Evolutionary conservation across 768 basidiomycete genomes (phyloP), one percentile per base, ranked within the genome.

Genomic region (Mycena vitilis): DNA sequence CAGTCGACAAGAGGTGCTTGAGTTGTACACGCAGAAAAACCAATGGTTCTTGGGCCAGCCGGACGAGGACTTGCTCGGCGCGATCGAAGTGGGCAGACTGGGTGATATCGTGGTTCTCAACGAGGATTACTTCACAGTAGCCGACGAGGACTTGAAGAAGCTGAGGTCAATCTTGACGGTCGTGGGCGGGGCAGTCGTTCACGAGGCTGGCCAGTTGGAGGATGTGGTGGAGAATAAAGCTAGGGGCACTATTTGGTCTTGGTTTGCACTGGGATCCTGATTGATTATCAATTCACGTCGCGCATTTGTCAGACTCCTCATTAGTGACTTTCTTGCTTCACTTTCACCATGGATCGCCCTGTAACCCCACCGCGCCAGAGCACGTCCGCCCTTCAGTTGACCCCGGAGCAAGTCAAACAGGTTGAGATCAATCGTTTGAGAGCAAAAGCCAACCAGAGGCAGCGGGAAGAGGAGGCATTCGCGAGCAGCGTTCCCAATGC

Each of bases 401-500:
- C 89, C 10, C 88, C 91, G 16, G 93, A 95, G 70, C 88, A 92
- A 75, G 80, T 87, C 53, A 90, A 87, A 74, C 86, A 87, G 63
- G 84, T 95, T 30, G 93, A 95, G 76, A 84, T 95, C 49, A 94
- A 95, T 73, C 87, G 94, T 60, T 80, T 95, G 25, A 90, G 86
- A 87, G 94, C 94, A 4, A 95, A 95, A 78, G 91, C 89, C 36
- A 87, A 82, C 44, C 91, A 94, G 76, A 86, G 91, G 54, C 86
- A 89, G 73, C 84, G 82, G 61, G 92, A 94, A 73, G 83, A 87
- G 60, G 82, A 83, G 49, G 76, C 82, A 0, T 81, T 85, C 1
- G 78, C 84, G 0, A 88, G 89, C 20, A 79, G 80, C 18, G 72
- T 71, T 13, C 74, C 74, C 9, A 95, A 95, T 79, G 73, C 80